These are phyloP conservation scores for Nyctanthes arbortristis DNA, from an alignment of 257 asterid species.

Conservation along the genomic window DNA sequence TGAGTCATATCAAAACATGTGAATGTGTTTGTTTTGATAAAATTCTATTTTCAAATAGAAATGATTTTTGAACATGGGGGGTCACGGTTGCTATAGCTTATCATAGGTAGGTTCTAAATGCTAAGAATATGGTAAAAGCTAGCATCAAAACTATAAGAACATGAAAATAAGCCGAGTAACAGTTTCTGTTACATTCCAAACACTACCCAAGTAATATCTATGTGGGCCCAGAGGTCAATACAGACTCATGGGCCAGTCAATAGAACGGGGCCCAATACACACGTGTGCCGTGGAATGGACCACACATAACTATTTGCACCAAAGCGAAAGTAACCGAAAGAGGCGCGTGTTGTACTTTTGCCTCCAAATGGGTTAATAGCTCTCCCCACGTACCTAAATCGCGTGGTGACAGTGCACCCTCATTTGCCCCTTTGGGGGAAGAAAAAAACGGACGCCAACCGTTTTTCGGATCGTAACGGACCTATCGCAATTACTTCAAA, in stretches of 20 bases:
- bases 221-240: slow-evolving; percentile 32
- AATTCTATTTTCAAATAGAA: no score
- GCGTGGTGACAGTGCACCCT: slow-evolving; percentile 4
- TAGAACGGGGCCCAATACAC: slow-evolving; percentile 23
- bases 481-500: background rate
- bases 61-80: no score
- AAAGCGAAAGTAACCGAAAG: slow-evolving; percentile 42
- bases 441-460: slow-evolving; percentile 42
- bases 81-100: no score
- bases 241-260: slow-evolving; percentile 33
- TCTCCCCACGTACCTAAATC: background rate
- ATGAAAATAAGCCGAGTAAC: background rate
- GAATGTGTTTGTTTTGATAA: no score
- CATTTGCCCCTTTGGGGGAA: slow-evolving; percentile 21
- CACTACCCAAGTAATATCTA: background rate
- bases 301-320: slow-evolving; percentile 20
- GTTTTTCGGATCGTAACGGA: slow-evolving; percentile 35
- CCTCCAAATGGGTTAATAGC: background rate
- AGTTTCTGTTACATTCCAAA: background rate
- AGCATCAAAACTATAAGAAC: no score
- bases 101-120: no score
- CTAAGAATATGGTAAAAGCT: no score
- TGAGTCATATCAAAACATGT: no score
- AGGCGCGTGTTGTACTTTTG: slow-evolving; percentile 21
- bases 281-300: slow-evolving; percentile 44